phyloP scores from a whole-genome alignment of 1,139 yeast species.

The Kazachstania sp. region DNA sequence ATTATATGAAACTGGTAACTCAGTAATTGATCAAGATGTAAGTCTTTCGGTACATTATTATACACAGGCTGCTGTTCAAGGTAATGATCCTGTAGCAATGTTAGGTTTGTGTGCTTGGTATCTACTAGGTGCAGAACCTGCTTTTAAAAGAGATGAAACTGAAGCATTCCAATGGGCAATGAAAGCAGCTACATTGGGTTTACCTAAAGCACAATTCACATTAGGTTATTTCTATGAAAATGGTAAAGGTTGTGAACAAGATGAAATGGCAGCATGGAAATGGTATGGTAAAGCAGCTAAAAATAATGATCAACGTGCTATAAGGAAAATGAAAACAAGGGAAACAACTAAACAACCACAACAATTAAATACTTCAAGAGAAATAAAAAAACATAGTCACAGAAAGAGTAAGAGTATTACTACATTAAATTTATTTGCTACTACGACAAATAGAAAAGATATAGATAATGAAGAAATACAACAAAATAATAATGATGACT shows the following conservation, averaged over 20 bases:
- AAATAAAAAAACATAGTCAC: slow-evolving; percentile 3
- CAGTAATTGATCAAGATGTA: slow-evolving; percentile 70
- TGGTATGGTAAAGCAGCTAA: slow-evolving; percentile 77
- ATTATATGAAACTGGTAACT: slow-evolving; percentile 74
- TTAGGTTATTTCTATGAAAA: slow-evolving; percentile 76
- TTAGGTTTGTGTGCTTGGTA: slow-evolving; percentile 96
- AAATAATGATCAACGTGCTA: slow-evolving; percentile 62
- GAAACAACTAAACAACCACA: slow-evolving; percentile 9
- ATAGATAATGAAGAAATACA: neutral
- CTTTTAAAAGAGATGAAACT: slow-evolving; percentile 64
- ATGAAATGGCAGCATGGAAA: slow-evolving; percentile 48
- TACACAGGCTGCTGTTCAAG: slow-evolving; percentile 82
- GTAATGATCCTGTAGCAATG: slow-evolving; percentile 77
- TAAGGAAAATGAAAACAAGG: slow-evolving; percentile 27
- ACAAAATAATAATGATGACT: neutral
- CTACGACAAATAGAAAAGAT: neutral
- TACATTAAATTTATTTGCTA: slow-evolving; percentile 11
- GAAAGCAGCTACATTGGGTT: slow-evolving; percentile 67
- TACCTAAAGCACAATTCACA: slow-evolving; percentile 80
- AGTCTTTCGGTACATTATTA: slow-evolving; percentile 86
- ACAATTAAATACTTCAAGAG: neutral
- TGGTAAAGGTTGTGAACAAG: slow-evolving; percentile 75
- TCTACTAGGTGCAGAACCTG: slow-evolving; percentile 79
- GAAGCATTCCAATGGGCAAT: slow-evolving; percentile 96
- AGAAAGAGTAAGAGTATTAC: slow-evolving; percentile 9